These are phyloP conservation scores for Calonectria naviculata DNA, from an alignment of 2,329 filamentous ascomycete genomes.

Conservation along the genomic window DNA sequence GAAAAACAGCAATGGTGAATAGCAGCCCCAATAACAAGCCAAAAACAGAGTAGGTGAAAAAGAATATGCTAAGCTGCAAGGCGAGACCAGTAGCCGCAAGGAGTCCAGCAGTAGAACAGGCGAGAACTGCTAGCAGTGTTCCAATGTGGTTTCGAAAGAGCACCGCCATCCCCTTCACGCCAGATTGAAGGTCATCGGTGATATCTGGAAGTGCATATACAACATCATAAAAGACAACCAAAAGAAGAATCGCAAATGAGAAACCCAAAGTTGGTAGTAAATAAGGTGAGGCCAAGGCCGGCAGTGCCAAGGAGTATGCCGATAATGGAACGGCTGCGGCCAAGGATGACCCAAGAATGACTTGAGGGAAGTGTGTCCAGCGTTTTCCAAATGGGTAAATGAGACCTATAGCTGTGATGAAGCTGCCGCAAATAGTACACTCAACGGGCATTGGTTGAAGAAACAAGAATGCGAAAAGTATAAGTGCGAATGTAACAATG, in stretches of 20 bases:
- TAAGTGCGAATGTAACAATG: conserved; percentile 31
- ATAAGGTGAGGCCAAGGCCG: conserved; percentile 22
- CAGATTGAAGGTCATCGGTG: conserved; percentile 47
- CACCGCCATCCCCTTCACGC: conserved; percentile 47
- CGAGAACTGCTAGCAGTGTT: conserved; percentile 18
- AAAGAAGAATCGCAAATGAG: conserved; percentile 34
- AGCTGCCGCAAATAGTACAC: conserved; percentile 47
- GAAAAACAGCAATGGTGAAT: conserved; percentile 16
- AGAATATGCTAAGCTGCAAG: conserved; percentile 12
- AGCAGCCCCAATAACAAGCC: conserved; percentile 14
- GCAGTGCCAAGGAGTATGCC: conserved; percentile 24
- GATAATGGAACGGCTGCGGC: conserved; percentile 44
- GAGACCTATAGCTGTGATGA: conserved; percentile 54
- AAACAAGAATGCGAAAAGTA: not conserved
- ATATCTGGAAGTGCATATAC: conserved; percentile 50
- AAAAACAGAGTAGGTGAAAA: conserved; percentile 25
- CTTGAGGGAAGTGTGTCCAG: conserved; percentile 63
- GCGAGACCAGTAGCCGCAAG: conserved; percentile 13
- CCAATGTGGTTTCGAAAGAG: conserved; percentile 32
- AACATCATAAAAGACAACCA: conserved; percentile 48
- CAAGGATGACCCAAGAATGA: conserved; percentile 62
- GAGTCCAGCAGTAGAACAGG: conserved; percentile 16
- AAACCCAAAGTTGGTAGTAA: conserved; percentile 28
- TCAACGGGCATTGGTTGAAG: conserved; percentile 13
- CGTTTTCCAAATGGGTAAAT: conserved; percentile 64